phyloP scores from a whole-genome alignment of 257 asterid genomes.

The Nicotiana noctiflora region DNA sequence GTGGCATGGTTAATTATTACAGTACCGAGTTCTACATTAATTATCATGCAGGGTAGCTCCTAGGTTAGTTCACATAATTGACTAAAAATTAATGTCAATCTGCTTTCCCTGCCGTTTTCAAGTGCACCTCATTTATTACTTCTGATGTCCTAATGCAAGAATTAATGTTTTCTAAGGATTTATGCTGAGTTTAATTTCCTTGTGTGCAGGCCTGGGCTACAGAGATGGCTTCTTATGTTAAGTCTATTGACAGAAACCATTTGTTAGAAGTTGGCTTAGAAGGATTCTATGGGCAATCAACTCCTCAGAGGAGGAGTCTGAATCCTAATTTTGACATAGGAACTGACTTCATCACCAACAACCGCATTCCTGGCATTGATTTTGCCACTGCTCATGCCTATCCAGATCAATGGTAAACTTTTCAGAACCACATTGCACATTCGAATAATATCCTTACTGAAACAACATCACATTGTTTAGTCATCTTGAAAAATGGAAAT shows the following conservation, averaged over 20 bases:
- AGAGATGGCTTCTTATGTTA: constrained; percentile 81
- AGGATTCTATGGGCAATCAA: constrained; percentile 77
- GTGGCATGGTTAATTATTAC: too few species aligned
- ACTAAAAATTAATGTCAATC: constrained; percentile 1
- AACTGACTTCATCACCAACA: constrained; percentile 77
- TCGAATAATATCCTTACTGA: background rate
- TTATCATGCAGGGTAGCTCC: background rate
- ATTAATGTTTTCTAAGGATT: background rate
- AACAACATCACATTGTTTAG: background rate
- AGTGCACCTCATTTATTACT: background rate
- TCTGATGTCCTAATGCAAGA: background rate
- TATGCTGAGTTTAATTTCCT: background rate
- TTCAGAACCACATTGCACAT: background rate
- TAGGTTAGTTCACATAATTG: background rate
- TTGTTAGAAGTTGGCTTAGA: constrained; percentile 81
- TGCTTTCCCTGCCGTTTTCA: background rate
- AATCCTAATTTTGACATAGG: constrained; percentile 59
- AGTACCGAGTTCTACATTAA: background rate
- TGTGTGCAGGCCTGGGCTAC: constrained; percentile 56
- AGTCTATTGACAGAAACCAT: constrained; percentile 75
- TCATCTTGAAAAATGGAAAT: background rate
- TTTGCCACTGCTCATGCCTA: constrained; percentile 85
- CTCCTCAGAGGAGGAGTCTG: constrained; percentile 38
- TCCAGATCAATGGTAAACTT: constrained; percentile 80
- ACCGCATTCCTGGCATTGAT: constrained; percentile 57